These are phyloP conservation scores for Lumnitzera racemosa DNA, from an alignment of 345 rosid species.

Conservation along the genomic window DNA sequence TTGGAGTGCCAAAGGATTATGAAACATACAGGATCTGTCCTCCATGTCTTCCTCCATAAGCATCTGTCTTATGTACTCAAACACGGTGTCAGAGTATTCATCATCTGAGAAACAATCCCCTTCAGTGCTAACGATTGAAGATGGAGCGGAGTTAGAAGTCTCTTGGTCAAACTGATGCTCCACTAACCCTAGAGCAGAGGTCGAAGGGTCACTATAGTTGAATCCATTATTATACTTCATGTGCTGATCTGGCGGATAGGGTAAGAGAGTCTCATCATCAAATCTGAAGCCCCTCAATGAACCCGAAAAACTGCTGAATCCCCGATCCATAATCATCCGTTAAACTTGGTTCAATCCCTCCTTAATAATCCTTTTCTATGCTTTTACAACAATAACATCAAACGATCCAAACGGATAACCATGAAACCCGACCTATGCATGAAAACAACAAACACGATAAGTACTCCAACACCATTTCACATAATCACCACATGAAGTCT, in stretches of 20 bases:
- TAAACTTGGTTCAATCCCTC: not conserved
- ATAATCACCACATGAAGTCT: too few relatives aligned
- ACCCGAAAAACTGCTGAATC: slow-evolving; percentile 6
- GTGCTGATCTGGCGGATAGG: slow-evolving; percentile 22
- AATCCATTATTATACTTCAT: slow-evolving; percentile 2
- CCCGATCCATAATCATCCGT: slow-evolving; percentile 7
- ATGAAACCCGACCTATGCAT: too few relatives aligned
- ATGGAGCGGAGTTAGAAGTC: slow-evolving; percentile 11
- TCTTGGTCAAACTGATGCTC: slow-evolving; percentile 15
- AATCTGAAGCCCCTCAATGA: slow-evolving; percentile 20
- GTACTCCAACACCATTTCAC: too few relatives aligned
- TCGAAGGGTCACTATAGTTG: slow-evolving; percentile 15
- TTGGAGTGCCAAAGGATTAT: slow-evolving; percentile 40
- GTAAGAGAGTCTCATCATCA: slow-evolving; percentile 23
- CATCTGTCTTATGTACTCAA: slow-evolving; percentile 47
- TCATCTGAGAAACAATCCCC: slow-evolving; percentile 39
- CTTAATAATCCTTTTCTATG: not conserved
- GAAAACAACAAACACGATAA: too few relatives aligned
- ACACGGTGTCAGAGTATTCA: slow-evolving; percentile 40
- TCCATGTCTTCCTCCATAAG: slow-evolving; percentile 63
- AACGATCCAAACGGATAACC: too few relatives aligned
- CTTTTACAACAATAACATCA: too few relatives aligned
- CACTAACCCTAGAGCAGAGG: slow-evolving; percentile 20
- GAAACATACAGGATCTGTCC: slow-evolving; percentile 31
- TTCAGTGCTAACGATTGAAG: slow-evolving; percentile 14